Evolutionary conservation across 2,329 filamentous ascomycete species (phyloP), one percentile per base, ranked within the genome.

Genomic region (Claviceps spartinae): DNA sequence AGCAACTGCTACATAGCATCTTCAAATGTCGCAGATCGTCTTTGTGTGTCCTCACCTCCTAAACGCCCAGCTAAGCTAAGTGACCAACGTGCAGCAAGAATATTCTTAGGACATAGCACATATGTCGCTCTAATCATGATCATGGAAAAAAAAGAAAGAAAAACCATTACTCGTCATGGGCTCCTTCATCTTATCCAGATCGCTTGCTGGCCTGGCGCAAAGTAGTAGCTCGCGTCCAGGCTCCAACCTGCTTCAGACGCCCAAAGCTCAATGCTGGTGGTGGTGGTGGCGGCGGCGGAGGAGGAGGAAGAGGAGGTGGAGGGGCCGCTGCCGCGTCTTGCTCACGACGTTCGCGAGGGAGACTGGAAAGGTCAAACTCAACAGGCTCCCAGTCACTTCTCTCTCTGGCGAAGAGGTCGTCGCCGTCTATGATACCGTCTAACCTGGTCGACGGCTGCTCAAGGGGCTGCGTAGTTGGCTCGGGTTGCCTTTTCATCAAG

Each of bases 231-330:
- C 73, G 68, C 11, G 72, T 72, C 69, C 72, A 74, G 7, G 69
- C 65, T 1, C 70, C 72, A 1, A 73, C 70, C 56, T 71, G 75
- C 60, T 71, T 74, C 22, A 79, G 60, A 58, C 75, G 67, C 5
- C 74, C 74, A 41, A 79, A 63, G 50, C 73, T 78, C 58, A 78
- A 63, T 50, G 68, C 66, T 9, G 76, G 73, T 20, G 65, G 30
- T 4, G 30, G 26, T 20, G 65, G 30, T 4, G 30, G 26, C 26
- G 26, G 30, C 2, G 30, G 30, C 8, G 26, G 26, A 3, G 26
- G 26, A 9, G 26, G 8, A 11, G 26, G 26, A 30, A 9, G 30
- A 4, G 30, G 30, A 11, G 30, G 30, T 34, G 9, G 45, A 20
- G 54, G 53, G n/a, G 55, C 55, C 34, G 34, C 5, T 14, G 48